Conservation (phyloP, 768 basidiomycete genomes). For the Amyloporia xantha region DNA sequence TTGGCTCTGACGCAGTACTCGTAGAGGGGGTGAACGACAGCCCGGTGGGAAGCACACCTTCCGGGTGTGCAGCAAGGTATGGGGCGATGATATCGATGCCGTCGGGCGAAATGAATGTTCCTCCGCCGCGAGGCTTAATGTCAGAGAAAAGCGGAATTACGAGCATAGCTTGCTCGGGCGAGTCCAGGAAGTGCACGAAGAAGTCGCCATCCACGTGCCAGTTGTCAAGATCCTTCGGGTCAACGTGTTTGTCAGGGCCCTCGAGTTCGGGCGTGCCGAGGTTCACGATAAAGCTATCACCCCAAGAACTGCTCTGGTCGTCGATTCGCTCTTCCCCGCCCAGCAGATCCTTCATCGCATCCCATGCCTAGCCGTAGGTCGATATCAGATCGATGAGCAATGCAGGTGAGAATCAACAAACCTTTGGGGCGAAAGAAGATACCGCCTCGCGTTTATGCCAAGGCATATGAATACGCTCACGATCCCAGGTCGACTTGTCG, state of each 20-base stretch:
- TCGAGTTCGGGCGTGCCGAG: slow-evolving; percentile 43
- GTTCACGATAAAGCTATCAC: slow-evolving; percentile 59
- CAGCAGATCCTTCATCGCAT: slow-evolving; percentile 52
- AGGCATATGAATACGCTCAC: slow-evolving; percentile 51
- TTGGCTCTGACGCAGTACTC: slow-evolving; percentile 26
- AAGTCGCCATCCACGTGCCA: slow-evolving; percentile 64
- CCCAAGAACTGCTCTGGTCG: slow-evolving; percentile 41
- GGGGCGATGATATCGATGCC: slow-evolving; percentile 43
- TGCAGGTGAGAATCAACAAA: no score
- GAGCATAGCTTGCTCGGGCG: slow-evolving; percentile 57
- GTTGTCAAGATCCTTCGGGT: slow-evolving; percentile 44
- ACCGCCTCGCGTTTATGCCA: slow-evolving; percentile 40
- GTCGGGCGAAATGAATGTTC: slow-evolving; percentile 54
- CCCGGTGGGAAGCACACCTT: slow-evolving; percentile 41
- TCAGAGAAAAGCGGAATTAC: slow-evolving; percentile 57
- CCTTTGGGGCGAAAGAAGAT: slow-evolving; percentile 47
- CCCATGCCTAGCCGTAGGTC: slow-evolving; percentile 42
- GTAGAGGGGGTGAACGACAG: slow-evolving; percentile 43
- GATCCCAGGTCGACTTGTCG: slow-evolving; percentile 50
- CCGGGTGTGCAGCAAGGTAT: slow-evolving; percentile 46
- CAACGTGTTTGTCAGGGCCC: slow-evolving; percentile 21
- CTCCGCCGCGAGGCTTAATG: slow-evolving; percentile 48
- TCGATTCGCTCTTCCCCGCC: slow-evolving; percentile 56
- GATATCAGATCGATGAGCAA: no score
- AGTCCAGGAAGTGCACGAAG: slow-evolving; percentile 59